Evolutionary conservation across 2,329 filamentous ascomycete species (phyloP).

Genomic region (Xylariaceae sp.): DNA sequence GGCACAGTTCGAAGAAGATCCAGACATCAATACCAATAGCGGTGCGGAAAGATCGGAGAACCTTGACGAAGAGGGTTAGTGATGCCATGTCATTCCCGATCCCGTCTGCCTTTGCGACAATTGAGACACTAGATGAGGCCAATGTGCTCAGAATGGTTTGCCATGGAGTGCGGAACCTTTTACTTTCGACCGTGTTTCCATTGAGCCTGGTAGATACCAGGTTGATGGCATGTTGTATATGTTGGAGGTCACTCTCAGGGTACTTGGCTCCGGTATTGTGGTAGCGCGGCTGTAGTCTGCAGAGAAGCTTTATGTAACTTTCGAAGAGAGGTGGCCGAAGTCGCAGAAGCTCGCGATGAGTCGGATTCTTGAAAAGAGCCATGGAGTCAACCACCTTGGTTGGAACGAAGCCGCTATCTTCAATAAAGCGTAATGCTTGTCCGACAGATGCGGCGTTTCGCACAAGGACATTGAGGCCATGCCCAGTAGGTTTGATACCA

Average conservation of each 20-base stretch:
- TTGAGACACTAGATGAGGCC: slow-evolving; percentile 30
- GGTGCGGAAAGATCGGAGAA: slow-evolving; percentile 28
- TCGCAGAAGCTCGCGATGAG: slow-evolving; percentile 21
- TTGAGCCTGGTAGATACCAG: slow-evolving; percentile 30
- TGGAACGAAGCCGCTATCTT: slow-evolving; percentile 39
- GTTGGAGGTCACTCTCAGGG: slow-evolving; percentile 18
- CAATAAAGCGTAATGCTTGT: slow-evolving; percentile 47
- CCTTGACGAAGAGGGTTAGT: slow-evolving; percentile 31
- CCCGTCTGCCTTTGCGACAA: slow-evolving; percentile 23
- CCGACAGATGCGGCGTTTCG: slow-evolving; percentile 45
- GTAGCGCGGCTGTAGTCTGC: slow-evolving; percentile 35
- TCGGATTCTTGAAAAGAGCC: slow-evolving; percentile 13
- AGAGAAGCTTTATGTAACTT: slow-evolving; percentile 51
- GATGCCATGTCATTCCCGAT: slow-evolving; percentile 28
- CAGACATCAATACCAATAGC: slow-evolving; percentile 32
- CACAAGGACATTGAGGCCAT: slow-evolving; percentile 54
- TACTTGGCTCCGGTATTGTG: slow-evolving; percentile 19
- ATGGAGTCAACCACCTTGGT: slow-evolving; percentile 18
- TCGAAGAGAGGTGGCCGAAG: slow-evolving; percentile 40
- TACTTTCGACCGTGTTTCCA: slow-evolving; percentile 24
- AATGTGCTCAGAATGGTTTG: slow-evolving; percentile 39
- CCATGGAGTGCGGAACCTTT: slow-evolving; percentile 39
- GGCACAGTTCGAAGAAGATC: slow-evolving; percentile 36
- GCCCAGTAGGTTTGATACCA: slow-evolving; percentile 44
- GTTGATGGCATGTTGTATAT: slow-evolving; percentile 34